A percentile compares a stretch with the other conserved stretches of the same genome.
Evolutionary conservation across 2,329 filamentous ascomycete genomes (phyloP).

Genomic region (Sarocladium strictum): DNA sequence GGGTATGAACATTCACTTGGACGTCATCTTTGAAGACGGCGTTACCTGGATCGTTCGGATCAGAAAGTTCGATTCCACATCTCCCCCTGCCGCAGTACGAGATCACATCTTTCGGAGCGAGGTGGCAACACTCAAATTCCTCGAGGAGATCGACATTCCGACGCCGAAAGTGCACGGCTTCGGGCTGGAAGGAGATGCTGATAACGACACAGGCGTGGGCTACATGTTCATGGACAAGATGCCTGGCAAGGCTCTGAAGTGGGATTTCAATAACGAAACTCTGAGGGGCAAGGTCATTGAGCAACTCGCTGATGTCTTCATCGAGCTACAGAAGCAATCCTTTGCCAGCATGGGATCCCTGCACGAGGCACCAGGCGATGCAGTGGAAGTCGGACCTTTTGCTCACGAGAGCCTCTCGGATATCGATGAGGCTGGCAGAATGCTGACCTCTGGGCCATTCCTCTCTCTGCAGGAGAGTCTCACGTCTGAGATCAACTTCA

Average conservation of each 20-base stretch:
- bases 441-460: conserved; percentile 28
- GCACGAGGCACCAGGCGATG: conserved; percentile 16
- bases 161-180: conserved; percentile 32
- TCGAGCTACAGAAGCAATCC: conserved; percentile 30
- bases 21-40: conserved; percentile 36
- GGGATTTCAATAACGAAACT: conserved; percentile 23
- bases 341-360: conserved; percentile 32
- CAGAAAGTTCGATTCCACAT: conserved; percentile 32
- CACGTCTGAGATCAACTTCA: conserved; percentile 24
- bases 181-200: conserved; percentile 18
- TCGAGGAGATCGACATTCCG: conserved; percentile 28
- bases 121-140: conserved; percentile 33
- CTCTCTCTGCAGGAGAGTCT: conserved; percentile 29
- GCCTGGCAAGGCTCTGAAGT: conserved; percentile 29
- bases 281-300: conserved; percentile 29
- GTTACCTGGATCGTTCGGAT: conserved; percentile 36
- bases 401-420: conserved; percentile 31
- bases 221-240: conserved; percentile 39
- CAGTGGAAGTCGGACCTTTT: conserved; percentile 25
- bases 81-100: conserved; percentile 26
- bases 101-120: conserved; percentile 34
- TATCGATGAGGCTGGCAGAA: conserved; percentile 18
- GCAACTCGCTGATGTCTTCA: conserved; percentile 31
- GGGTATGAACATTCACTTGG: conserved; percentile 38
- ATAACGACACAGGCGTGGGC: conserved; percentile 29